phyloP scores from a whole-genome alignment of 2,329 filamentous ascomycete genomes.

The Aspergillus sp. region DNA sequence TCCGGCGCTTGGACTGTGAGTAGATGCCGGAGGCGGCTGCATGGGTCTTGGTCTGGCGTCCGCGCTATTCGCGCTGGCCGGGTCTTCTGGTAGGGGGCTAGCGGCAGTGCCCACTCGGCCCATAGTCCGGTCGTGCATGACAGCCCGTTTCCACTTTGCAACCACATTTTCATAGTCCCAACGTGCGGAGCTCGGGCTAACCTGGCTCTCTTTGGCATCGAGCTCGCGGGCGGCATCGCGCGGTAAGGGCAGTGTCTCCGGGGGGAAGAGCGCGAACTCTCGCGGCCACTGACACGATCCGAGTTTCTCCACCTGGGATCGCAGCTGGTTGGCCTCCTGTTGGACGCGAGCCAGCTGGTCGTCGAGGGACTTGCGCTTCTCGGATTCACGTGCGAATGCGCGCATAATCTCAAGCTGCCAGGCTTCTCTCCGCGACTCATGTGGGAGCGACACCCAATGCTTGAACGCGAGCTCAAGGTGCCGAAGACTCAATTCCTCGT shows the following conservation, averaged over 20 bases:
- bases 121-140: conserved; percentile 47
- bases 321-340: conserved; percentile 50
- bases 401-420: conserved; percentile 51
- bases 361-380: conserved; percentile 45
- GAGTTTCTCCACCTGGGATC: conserved; percentile 47
- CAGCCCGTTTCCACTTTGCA: conserved; percentile 49
- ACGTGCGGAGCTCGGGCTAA: conserved; percentile 34
- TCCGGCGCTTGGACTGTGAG: conserved; percentile 30
- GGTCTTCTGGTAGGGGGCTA: conserved; percentile 21
- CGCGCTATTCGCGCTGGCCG: background rate
- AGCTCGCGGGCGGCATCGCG: conserved; percentile 40
- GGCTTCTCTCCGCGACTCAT: conserved; percentile 49
- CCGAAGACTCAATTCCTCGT: conserved; percentile 68
- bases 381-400: conserved; percentile 46
- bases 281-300: conserved; percentile 50
- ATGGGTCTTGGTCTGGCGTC: conserved; percentile 8
- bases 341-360: conserved; percentile 45
- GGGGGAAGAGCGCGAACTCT: conserved; percentile 50
- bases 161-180: conserved; percentile 52
- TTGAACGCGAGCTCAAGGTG: conserved; percentile 76
- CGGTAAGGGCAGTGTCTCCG: conserved; percentile 43
- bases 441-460: conserved; percentile 69
- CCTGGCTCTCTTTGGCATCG: conserved; percentile 34
- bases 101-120: conserved; percentile 36
- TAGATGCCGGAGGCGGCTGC: conserved; percentile 14